A percentile compares a stretch with the other conserved stretches of the same genome.
Conservation (phyloP, 768 basidiomycete genomes). For the Lentinula boryana region DNA sequence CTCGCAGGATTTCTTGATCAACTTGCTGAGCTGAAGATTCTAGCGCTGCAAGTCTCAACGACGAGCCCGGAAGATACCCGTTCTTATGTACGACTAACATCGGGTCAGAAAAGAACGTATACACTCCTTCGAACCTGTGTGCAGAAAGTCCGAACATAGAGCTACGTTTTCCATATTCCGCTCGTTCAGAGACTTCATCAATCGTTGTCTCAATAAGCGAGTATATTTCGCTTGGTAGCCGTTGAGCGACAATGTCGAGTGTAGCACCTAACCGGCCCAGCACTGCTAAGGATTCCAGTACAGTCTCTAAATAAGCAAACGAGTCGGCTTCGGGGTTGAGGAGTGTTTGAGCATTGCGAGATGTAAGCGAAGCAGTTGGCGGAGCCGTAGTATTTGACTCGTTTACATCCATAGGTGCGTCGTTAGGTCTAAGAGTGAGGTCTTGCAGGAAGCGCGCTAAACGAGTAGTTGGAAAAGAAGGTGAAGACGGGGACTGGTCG, state of each 20-base stretch:
- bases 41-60: constrained; percentile 62
- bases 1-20: constrained; percentile 82
- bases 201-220: constrained; percentile 80
- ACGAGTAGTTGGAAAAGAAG: constrained; percentile 37
- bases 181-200: constrained; percentile 88
- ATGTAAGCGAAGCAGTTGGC: background rate
- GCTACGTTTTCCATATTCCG: constrained; percentile 64
- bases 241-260: constrained; percentile 78
- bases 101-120: constrained; percentile 36
- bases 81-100: constrained; percentile 21
- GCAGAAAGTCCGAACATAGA: constrained; percentile 29
- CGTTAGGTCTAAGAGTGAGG: constrained; percentile 68
- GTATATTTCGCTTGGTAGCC: constrained; percentile 80
- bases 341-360: constrained; percentile 3
- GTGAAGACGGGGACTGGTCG: constrained; percentile 32
- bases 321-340: constrained; percentile 88
- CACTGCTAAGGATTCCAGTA: constrained; percentile 89
- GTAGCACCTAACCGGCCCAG: constrained; percentile 83
- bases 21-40: constrained; percentile 66
- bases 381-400: constrained; percentile 20
- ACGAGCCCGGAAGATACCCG: constrained; percentile 38
- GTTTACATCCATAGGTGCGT: constrained; percentile 64
- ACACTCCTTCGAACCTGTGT: constrained; percentile 43
- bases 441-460: constrained; percentile 60
- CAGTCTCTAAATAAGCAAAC: constrained; percentile 87